Conservation (phyloP, 2,329 filamentous ascomycete genomes). For the Fusarium nematophilum region DNA sequence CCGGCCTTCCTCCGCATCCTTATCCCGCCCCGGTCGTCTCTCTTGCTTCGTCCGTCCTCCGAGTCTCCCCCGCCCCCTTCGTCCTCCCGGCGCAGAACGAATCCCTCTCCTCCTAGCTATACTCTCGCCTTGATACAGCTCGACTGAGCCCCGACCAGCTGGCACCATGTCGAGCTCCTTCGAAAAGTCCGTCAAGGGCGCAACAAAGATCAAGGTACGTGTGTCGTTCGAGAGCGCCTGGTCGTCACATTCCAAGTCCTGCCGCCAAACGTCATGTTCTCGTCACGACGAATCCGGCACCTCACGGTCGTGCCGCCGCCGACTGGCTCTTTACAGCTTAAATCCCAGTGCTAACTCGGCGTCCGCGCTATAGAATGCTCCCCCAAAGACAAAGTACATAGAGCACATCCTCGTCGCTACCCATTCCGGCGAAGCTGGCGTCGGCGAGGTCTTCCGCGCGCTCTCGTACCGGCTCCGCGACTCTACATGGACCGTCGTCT, state of each 20-base stretch:
- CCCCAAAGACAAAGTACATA: conserved; percentile 99
- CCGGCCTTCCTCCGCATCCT: conserved; percentile 19
- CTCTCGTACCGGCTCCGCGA: conserved; percentile 90
- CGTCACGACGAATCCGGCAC: no score
- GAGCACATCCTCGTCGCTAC: conserved; percentile 97
- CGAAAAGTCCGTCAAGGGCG: conserved; percentile 99
- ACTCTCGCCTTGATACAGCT: conserved; percentile 20
- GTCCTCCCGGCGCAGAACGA: conserved; percentile 14
- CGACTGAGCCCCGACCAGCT: conserved; percentile 27
- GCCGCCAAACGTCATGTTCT: no score
- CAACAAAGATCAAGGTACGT: conserved; percentile 92
- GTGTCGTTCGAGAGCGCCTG: conserved; percentile 1
- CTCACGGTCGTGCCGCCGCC: no score
- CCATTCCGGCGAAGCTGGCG: conserved; percentile 91
- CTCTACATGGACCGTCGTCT: conserved; percentile 99
- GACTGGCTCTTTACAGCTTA: neutral
- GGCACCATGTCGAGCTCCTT: conserved; percentile 83
- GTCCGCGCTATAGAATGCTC: conserved; percentile 74
- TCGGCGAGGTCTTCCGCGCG: conserved; percentile 94
- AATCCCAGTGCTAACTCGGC: conserved; percentile 19
- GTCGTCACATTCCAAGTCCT: neutral
- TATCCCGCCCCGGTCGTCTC: conserved; percentile 32
- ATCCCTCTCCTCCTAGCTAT: conserved; percentile 2
- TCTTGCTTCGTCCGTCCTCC: conserved; percentile 32
- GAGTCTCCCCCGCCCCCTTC: conserved; percentile 18